Evolutionary conservation across 768 basidiomycete species (phyloP), one percentile per base, ranked within the genome.

Genomic region (Panellus pusillus): DNA sequence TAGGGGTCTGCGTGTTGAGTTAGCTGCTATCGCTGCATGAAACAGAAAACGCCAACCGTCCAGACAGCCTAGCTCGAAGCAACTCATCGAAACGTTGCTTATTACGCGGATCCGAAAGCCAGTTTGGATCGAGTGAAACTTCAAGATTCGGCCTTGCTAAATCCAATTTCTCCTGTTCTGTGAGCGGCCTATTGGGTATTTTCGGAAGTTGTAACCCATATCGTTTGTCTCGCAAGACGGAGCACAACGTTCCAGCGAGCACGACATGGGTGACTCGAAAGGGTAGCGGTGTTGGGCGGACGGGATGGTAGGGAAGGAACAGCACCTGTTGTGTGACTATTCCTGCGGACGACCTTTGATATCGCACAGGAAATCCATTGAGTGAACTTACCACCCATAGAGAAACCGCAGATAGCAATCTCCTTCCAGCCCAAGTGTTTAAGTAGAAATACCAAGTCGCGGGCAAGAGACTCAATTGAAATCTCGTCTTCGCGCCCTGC

Each of bases 371-470:
- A 44, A 13, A 35, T 50, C 20, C 17, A 27, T n/a, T 2, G 35
- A 9, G 13, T 15, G 9, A 9, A 32, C 15, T 8, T 57, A 78
- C 79, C 79, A 49, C 79, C 79, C 79, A 81, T 79, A 2, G 79
- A 81, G 63, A 73, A 79, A 4, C 78, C 79, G 48, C 78, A 76
- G 8, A 81, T 57, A 8, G 73, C 66, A 24, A 81, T 52, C 43
- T 75, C 63, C 48, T 66, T 70, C 76, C 78, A 80, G 15, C 65
- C 61, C 15, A 81, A 54, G 43, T 61, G 57, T 17, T 63, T 53
- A 9, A 80, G 56, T n/a, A 81, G 69, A 40, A 60, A 64, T 9
- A 72, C 63, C 32, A 81, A 63, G 56, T 81, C 79, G 37, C 76
- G 68, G 20, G 79, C 77, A 56, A 79, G 64, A 35, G 71, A 59